Base-by-base conservation (phyloP, 208 protist species). In the Wallacemonas collosoma region DNA sequence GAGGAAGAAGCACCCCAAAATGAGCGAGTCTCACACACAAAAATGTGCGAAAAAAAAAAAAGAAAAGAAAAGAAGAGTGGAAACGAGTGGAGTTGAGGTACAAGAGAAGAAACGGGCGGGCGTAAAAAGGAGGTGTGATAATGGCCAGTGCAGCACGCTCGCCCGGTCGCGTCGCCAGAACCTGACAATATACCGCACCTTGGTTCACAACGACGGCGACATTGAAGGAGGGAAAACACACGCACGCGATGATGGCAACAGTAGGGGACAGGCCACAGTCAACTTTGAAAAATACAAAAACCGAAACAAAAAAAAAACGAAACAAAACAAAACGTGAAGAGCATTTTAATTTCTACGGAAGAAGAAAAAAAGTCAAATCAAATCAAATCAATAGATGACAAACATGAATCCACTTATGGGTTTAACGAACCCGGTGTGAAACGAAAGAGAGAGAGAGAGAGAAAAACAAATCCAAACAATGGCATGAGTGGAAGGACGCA, bases 281-380 rank as follows among this genome's bases (percentile, higher is more conserved):
- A 26, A 26, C 26, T 26, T 26, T 0, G 26, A 26, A 26, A 26
- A 26, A 26, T 26, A 26, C 26, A 26, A 26, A 26, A 26, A 26
- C 38, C 41, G 7, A 68, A 76, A 56, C 2, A n/a, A 58, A 64
- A 67, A 77, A 48, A 67, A 71, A 51, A 44, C 15, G 14, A 73
- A 66, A 8, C n/a, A 56, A n/a, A n/a, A 56, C 11, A 73, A 54
- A 73, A n/a, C 15, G 50, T 11, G 44, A 26, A 35, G 39, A 65
- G 26, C 47, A 65, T 14, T 63, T 3, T 63, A 65, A 54, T 45
- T n/a, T 67, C 2, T 54, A 67, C 50, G 53, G 1, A 63, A 72
- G 0, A 64, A 64, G 26, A 57, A 8, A 57, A n/a, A n/a, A 57
- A 15, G 5, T 8, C 11, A 57, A 57, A 57, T 38, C 53, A 57